Conservation (phyloP, 2,329 filamentous ascomycete genomes). For the Alternaria sp. region DNA sequence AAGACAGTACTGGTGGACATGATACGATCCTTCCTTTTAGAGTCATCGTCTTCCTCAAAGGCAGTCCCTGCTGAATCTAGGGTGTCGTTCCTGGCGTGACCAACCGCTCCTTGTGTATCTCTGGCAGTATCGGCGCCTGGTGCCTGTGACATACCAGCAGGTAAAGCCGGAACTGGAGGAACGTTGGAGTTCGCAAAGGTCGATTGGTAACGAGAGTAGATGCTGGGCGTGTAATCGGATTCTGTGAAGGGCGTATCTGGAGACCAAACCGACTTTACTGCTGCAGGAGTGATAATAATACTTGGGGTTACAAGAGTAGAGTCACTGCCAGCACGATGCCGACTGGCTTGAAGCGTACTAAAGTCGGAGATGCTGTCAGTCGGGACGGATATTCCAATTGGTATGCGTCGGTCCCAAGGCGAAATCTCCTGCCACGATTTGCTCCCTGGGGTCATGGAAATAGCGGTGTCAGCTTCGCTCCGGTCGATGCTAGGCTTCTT, state of each 20-base stretch:
- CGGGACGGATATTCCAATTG: slow-evolving; percentile 75
- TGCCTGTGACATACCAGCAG: slow-evolving; percentile 30
- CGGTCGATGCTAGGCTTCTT: slow-evolving; percentile 25
- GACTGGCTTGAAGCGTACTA: slow-evolving; percentile 40
- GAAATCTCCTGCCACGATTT: slow-evolving; percentile 64
- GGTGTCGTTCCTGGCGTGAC: slow-evolving; percentile 43
- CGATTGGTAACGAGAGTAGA: slow-evolving; percentile 67
- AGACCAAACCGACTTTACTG: slow-evolving; percentile 65
- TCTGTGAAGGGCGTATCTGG: slow-evolving; percentile 66
- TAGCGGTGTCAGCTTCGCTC: slow-evolving; percentile 41
- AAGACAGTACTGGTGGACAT: slow-evolving; percentile 72
- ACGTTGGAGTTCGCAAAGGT: slow-evolving; percentile 50
- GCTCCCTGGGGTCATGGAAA: slow-evolving; percentile 39
- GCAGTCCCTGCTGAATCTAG: slow-evolving; percentile 49
- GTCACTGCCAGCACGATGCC: slow-evolving; percentile 51
- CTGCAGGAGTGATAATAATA: slow-evolving; percentile 63
- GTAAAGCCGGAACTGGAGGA: slow-evolving; percentile 61
- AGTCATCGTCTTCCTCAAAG: slow-evolving; percentile 60
- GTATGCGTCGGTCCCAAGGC: slow-evolving; percentile 74
- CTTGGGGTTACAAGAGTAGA: slow-evolving; percentile 56
- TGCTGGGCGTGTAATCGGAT: slow-evolving; percentile 65
- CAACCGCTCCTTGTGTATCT: slow-evolving; percentile 6
- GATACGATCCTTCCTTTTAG: slow-evolving; percentile 52
- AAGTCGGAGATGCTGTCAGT: slow-evolving; percentile 59
- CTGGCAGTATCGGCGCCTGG: slow-evolving; percentile 8